Percentiles rank a stretch among this genome's conserved stretches.
Conservation (phyloP, 192 early-diverging fungal species). For the Geranomyces michiganensis region DNA sequence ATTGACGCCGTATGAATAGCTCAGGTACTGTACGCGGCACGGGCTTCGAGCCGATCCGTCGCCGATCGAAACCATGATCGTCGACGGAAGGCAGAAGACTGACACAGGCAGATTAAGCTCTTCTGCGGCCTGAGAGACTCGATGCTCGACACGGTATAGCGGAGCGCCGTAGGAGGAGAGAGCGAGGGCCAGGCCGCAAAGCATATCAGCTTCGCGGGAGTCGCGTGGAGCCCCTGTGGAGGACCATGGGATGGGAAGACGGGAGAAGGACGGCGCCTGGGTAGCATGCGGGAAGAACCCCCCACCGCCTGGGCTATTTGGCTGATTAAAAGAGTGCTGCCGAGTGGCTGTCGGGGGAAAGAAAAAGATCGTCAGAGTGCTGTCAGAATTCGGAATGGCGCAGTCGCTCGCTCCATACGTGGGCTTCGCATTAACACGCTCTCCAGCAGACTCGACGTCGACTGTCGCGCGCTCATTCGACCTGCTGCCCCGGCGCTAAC, state of each 20-base stretch:
- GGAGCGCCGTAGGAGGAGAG: constrained; percentile 33
- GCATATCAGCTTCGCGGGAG: constrained; percentile 30
- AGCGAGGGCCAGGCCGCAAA: constrained; percentile 25
- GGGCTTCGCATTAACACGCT: constrained; percentile 22
- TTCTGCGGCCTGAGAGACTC: constrained; percentile 28
- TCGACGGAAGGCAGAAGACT: constrained; percentile 31
- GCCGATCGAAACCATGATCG: constrained; percentile 30
- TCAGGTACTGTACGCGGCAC: constrained; percentile 24
- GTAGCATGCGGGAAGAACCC: constrained; percentile 26
- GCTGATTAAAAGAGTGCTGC: not conserved
- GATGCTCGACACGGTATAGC: constrained; percentile 35
- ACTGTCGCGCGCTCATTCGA: constrained; percentile 13
- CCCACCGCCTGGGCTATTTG: not conserved
- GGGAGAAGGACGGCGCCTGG: constrained; percentile 20
- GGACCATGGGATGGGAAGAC: constrained; percentile 34
- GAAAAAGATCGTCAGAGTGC: not conserved
- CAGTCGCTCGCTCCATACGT: constrained; percentile 4
- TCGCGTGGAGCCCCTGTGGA: constrained; percentile 26
- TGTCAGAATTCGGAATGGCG: not conserved
- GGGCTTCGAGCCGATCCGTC: constrained; percentile 31
- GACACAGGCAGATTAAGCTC: constrained; percentile 30
- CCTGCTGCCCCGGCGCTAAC: not conserved
- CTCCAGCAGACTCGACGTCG: constrained; percentile 17
- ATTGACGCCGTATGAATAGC: constrained; percentile 14
- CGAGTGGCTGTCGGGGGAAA: not conserved